Conservation (phyloP, 805 yeast genomes). For the Cyberlindnera mycetangii region DNA sequence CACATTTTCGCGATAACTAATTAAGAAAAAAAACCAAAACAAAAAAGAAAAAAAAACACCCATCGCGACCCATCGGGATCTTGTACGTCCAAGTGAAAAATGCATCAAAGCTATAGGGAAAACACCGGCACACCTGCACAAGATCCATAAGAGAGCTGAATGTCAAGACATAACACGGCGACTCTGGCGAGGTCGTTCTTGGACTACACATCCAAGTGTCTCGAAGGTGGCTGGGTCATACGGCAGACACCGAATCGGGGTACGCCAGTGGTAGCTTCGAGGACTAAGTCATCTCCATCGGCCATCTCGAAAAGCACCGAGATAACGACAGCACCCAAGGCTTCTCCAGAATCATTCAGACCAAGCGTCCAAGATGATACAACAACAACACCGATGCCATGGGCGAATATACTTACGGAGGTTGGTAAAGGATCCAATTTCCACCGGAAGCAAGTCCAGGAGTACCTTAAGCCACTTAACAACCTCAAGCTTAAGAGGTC, state of each 20-base stretch:
- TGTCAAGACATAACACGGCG: not conserved
- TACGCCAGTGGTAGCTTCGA: no score
- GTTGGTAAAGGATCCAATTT: constrained; percentile 32
- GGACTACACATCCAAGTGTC: constrained; percentile 5
- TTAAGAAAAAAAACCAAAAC: not conserved
- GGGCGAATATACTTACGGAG: not conserved
- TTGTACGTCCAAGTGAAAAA: not conserved
- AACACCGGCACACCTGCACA: not conserved
- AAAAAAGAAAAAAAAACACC: no score
- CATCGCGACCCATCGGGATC: not conserved
- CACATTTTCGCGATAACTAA: no score
- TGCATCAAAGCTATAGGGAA: not conserved
- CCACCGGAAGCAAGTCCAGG: constrained; percentile 28
- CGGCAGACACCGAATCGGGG: not conserved
- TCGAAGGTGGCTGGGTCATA: constrained; percentile 6
- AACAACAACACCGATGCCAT: not conserved
- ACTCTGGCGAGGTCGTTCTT: constrained; percentile 7
- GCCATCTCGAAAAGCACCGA: not conserved
- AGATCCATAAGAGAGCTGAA: not conserved
- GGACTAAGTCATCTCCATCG: no score
- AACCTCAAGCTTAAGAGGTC: constrained; percentile 27
- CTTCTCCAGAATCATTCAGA: not conserved
- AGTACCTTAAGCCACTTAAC: constrained; percentile 29
- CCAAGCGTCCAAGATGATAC: not conserved
- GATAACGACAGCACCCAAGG: not conserved